Conservation (phyloP, 2,329 filamentous ascomycete genomes). For the Mycosphaerelloides madeirae region DNA sequence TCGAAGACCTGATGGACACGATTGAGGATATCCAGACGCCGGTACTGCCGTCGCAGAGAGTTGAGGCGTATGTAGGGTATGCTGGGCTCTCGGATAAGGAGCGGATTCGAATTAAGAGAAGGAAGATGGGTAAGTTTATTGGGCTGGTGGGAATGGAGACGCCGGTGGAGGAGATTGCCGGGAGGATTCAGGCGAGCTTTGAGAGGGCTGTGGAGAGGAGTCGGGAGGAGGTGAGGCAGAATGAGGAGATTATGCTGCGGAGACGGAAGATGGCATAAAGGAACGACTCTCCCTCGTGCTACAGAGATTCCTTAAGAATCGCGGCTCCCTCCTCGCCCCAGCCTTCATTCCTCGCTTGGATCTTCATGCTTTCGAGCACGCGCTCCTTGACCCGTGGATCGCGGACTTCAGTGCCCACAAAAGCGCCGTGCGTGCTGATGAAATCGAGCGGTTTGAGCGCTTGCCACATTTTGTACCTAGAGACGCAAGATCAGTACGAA, state of each 20-base stretch:
- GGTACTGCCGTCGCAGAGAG: constrained; percentile 3
- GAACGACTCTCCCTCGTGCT: too few species aligned
- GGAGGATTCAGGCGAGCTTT: constrained; percentile 35
- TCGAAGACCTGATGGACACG: constrained; percentile 27
- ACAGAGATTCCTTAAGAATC: constrained; percentile 23
- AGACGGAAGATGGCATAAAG: constrained; percentile 28
- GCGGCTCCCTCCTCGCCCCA: constrained; percentile 20
- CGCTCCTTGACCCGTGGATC: constrained; percentile 55
- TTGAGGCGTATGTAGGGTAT: constrained; percentile 20
- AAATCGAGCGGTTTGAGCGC: constrained; percentile 60
- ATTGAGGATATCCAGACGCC: constrained; percentile 33
- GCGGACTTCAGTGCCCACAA: constrained; percentile 59
- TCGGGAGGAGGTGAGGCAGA: constrained; percentile 29
- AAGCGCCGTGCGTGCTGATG: constrained; percentile 62
- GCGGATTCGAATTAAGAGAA: constrained; percentile 53
- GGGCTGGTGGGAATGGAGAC: constrained; percentile 61
- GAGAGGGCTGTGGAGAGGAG: constrained; percentile 29
- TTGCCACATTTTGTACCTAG: constrained; percentile 68
- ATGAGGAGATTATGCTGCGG: constrained; percentile 32
- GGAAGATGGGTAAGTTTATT: constrained; percentile 69
- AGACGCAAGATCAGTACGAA: too few species aligned
- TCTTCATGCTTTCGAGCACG: constrained; percentile 71
- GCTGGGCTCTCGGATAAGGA: constrained; percentile 35
- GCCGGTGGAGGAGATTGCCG: constrained; percentile 44
- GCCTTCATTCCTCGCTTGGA: constrained; percentile 51